Conservation (phyloP, 2,329 filamentous ascomycete genomes). For the Aspergillus pseudonomiae region DNA sequence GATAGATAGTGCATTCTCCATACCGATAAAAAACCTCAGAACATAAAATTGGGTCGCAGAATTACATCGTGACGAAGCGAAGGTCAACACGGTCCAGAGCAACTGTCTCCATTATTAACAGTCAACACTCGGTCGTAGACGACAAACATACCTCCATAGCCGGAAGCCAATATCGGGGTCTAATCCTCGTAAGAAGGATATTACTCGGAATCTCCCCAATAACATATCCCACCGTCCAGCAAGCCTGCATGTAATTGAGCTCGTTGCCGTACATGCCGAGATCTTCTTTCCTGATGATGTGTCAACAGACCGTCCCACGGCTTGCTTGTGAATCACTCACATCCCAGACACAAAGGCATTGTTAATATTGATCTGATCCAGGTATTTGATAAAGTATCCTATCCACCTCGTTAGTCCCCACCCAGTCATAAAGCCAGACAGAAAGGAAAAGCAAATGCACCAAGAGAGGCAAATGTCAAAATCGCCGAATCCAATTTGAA, state of each 20-base stretch:
- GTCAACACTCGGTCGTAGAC: too few relatives aligned
- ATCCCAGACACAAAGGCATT: slow-evolving; percentile 54
- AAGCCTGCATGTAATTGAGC: slow-evolving; percentile 59
- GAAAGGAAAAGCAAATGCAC: slow-evolving; percentile 24
- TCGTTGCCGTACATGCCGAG: slow-evolving; percentile 57
- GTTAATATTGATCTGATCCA: slow-evolving; percentile 51
- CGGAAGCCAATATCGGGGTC: slow-evolving; percentile 54
- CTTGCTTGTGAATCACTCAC: slow-evolving; percentile 26
- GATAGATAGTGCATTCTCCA: not conserved
- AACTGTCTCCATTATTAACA: slow-evolving; percentile 29
- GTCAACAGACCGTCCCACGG: not conserved
- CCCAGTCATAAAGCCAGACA: not conserved
- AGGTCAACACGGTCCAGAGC: slow-evolving; percentile 54
- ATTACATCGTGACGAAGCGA: slow-evolving; percentile 46
- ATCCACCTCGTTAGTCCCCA: not conserved
- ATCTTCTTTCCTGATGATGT: slow-evolving; percentile 52
- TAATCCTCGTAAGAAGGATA: slow-evolving; percentile 53
- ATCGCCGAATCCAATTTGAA: slow-evolving; percentile 55
- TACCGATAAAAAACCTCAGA: slow-evolving; percentile 54
- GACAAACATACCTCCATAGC: slow-evolving; percentile 43
- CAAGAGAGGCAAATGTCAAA: slow-evolving; percentile 50
- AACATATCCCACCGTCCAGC: slow-evolving; percentile 64
- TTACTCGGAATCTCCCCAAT: slow-evolving; percentile 57
- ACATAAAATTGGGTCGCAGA: slow-evolving; percentile 50
- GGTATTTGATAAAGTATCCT: slow-evolving; percentile 57